Conservation (phyloP, 495 filamentous ascomycete species). For the Neurospora pannonica region DNA sequence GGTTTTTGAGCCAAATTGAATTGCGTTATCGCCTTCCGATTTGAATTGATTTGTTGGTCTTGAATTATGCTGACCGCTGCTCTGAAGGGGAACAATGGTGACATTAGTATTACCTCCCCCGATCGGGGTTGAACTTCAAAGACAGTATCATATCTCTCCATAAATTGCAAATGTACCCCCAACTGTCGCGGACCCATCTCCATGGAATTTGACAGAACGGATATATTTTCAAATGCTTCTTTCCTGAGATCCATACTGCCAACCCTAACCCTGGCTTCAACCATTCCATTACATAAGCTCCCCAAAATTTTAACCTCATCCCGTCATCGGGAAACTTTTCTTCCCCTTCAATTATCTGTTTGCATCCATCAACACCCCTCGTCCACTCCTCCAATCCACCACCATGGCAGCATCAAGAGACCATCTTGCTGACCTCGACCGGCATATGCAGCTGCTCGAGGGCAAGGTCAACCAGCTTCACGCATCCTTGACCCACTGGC, state of each 20-base stretch:
- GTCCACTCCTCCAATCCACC: background rate
- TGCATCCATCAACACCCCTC: background rate
- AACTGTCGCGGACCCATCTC: background rate
- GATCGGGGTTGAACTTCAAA: background rate
- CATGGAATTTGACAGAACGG: background rate
- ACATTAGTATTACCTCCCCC: background rate
- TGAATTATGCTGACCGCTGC: too few species aligned
- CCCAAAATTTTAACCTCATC: background rate
- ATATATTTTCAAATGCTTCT: background rate
- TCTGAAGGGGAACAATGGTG: background rate
- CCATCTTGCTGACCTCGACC: constrained; percentile 53
- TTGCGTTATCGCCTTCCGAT: too few species aligned
- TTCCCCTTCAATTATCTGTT: background rate
- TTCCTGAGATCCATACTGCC: background rate
- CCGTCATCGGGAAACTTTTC: background rate
- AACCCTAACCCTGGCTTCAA: background rate
- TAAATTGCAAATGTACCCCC: background rate
- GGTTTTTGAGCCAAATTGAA: too few species aligned
- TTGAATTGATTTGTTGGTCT: too few species aligned
- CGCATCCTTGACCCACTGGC: constrained; percentile 76
- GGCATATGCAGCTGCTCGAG: constrained; percentile 65
- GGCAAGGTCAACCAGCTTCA: constrained; percentile 63
- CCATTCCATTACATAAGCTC: background rate
- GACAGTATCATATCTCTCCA: background rate
- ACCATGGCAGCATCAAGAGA: constrained; percentile 29